Base-by-base conservation (phyloP, 2,329 filamentous ascomycete species). In the Cadophora malorum region DNA sequence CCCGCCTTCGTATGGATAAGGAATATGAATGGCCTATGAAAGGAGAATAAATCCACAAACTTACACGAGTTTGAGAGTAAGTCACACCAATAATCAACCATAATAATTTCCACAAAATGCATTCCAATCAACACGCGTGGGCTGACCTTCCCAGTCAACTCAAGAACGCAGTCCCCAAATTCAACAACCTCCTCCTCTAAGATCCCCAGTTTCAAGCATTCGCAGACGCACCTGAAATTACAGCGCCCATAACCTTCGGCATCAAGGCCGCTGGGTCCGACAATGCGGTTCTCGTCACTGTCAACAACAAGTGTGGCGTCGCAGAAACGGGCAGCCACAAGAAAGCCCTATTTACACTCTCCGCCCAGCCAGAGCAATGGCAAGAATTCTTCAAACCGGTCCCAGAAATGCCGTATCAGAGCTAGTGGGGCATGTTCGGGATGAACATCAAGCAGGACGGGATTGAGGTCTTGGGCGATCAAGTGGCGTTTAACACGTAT, bases 361-460 rank as follows among this genome's bases (percentile, higher is more conserved):
- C 67, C 14, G 64, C 64, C 19, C 23, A 62, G 1, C 66, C 66
- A 21, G 66, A 68, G 56, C 66, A 70, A 59, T 71, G 70, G 66
- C 38, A 68, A 28, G 60, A 71, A 25, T 70, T 71, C 58, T 70
- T 70, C 49, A 66, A 67, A 21, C 60, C 65, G 16, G 59, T 69
- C 5, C 65, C 69, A 49, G 63, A 53, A 1, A 58, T 67, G 31
- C 69, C 70, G 0, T 72, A 69, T 19, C 70, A 70, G 41, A 65
- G 55, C 35, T 72, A 69, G 19, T 70, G 70, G 70, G 70, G 70
- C 16, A 72, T 72, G 75, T 78, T 79, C 21, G 78, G 83, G 2
- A 67, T 83, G 83, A 84, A 82, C 69, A 80, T 81, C 74, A 83
- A 83, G 67, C 83, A 85, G 68, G 76, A 83, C 64, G 82, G 83